Evolutionary conservation across 495 filamentous ascomycete genomes (phyloP), one percentile per base, ranked within the genome.

Genomic region (Coniosporium apollinis): DNA sequence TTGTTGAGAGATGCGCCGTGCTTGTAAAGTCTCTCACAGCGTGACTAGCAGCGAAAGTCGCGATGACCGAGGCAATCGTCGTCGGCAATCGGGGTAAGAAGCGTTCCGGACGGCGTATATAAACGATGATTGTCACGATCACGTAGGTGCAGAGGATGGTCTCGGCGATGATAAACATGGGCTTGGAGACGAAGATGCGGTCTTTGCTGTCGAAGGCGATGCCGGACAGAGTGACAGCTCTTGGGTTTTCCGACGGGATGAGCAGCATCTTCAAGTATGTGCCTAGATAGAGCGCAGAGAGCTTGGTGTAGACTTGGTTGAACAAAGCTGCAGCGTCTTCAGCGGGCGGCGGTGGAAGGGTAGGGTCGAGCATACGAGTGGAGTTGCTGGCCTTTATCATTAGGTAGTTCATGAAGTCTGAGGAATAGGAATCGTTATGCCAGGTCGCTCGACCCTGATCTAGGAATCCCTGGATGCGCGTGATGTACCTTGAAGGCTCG

Each of bases 11-110:
- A 9, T 36, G 26, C 13, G 33, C 26, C 0, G 28, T 45, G 0
- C 35, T 39, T 19, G 15, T 20, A 14, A 42, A 18, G 19, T 42
- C 45, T 21, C 36, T 21, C 4, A 51, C 46, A 1, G 43, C 42
- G 22, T 14, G 19, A 19, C 46, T 46, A 9, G 36, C 30, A 6
- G 36, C 43, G 18, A 48, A 47, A 11, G 35, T 20, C 0, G 48
- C 50, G 4, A 66, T 35, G 4, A 63, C 31, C 0, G 52, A 51
- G 0, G 51, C 65, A n/a, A 66, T 55, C 4, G 41, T 55, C 0
- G 55, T 61, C 11, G 62, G 64, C 33, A 66, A 38, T 0, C 54
- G 30, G 1, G 55, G 45, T 9, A 66, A 37, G 31, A 56, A 54
- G 3, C 38, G 31, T 15, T 38, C 42, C 4, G 55, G 48, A 3